Percentiles rank a stretch among this genome's conserved stretches.
phyloP scores from a whole-genome alignment of 2,329 filamentous ascomycete species.

The Helminthosporium solani region DNA sequence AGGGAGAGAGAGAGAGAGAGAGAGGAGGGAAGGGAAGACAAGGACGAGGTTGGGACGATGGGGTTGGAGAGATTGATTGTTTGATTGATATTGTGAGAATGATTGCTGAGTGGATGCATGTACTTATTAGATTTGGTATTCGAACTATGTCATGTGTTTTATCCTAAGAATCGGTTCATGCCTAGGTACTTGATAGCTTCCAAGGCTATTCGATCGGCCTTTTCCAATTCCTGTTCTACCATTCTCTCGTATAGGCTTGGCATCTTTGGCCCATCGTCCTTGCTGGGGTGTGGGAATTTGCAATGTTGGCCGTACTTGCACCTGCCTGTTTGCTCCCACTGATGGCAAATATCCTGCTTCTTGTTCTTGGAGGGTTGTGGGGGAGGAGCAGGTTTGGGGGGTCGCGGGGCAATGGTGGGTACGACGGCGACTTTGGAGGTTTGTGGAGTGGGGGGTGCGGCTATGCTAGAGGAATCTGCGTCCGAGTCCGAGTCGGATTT shows the following conservation, averaged over 20 bases:
- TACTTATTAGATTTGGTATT: too few relatives aligned
- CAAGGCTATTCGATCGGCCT: conserved; percentile 45
- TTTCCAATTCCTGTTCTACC: conserved; percentile 49
- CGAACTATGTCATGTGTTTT: conserved; percentile 1
- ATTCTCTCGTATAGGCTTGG: conserved; percentile 33
- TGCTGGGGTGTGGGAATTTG: conserved; percentile 25
- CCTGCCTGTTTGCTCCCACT: conserved; percentile 27
- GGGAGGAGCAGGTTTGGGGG: conserved; percentile 6
- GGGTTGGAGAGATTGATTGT: neutral
- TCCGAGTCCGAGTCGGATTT: conserved; percentile 29
- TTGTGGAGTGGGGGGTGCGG: conserved; percentile 41
- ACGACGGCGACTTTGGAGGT: conserved; percentile 37
- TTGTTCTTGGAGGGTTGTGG: conserved; percentile 8
- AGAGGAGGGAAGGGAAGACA: neutral
- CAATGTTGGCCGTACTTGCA: conserved; percentile 31
- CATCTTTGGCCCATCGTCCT: conserved; percentile 14
- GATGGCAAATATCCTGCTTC: conserved; percentile 19
- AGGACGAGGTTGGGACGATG: neutral
- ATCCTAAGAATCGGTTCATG: conserved; percentile 45
- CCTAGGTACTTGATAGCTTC: conserved; percentile 51
- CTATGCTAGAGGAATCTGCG: conserved; percentile 29
- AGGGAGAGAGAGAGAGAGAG: neutral
- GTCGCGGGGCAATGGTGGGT: conserved; percentile 16
- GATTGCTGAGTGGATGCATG: neutral
- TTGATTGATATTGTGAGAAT: neutral